A percentile compares a stretch with the other conserved stretches of the same genome.
phyloP scores from a whole-genome alignment of 106 monocot genomes.

The Platanthera guangdongensis region DNA sequence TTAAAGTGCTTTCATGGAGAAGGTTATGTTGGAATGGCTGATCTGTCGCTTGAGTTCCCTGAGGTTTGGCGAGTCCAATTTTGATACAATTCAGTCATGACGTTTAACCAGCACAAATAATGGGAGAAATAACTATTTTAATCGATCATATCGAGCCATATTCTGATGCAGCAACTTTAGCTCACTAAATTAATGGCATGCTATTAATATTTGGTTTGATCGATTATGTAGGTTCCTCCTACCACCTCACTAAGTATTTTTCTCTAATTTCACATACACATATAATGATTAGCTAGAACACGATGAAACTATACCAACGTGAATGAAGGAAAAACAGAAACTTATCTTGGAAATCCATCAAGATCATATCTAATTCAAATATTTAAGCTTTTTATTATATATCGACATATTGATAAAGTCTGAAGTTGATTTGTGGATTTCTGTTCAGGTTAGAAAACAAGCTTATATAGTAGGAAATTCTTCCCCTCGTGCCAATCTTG shows the following conservation, averaged over 20 bases:
- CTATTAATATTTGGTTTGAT: neutral
- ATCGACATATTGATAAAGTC: neutral
- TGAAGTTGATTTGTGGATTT: neutral
- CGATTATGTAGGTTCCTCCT: neutral
- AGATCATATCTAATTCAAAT: neutral
- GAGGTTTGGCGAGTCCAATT: neutral
- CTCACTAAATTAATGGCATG: neutral
- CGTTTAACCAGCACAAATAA: neutral
- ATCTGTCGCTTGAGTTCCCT: neutral
- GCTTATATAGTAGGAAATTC: constrained; percentile 74
- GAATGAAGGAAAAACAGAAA: neutral
- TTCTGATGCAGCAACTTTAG: neutral
- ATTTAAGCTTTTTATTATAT: neutral
- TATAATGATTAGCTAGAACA: neutral
- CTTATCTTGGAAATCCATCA: neutral
- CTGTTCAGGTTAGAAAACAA: constrained; percentile 62
- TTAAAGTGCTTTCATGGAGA: neutral
- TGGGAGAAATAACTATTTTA: neutral
- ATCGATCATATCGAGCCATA: neutral
- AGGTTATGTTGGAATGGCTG: neutral
- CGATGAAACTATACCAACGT: neutral
- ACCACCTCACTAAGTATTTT: neutral
- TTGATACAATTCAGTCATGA: neutral
- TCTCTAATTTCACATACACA: neutral
- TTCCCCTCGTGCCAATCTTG: constrained; percentile 60